phyloP scores from a whole-genome alignment of 139 green algal genomes.

The Nannochloris sp. region DNA sequence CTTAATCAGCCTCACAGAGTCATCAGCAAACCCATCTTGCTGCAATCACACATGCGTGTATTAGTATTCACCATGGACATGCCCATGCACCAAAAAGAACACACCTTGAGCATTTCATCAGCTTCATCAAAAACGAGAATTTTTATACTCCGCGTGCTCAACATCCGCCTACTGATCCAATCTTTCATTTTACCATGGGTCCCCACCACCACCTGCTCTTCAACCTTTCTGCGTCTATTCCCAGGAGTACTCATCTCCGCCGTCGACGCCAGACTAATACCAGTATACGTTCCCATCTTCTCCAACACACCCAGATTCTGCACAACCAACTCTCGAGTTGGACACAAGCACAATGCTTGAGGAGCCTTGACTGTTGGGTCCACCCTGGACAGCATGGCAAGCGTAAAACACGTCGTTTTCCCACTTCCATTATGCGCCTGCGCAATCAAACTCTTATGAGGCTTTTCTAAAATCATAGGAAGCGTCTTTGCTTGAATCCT shows the following conservation, averaged over 20 bases:
- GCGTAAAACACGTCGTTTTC: constrained; percentile 98
- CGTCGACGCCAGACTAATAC: constrained; percentile 49
- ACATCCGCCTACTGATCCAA: constrained; percentile 71
- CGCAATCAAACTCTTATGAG: constrained; percentile 81
- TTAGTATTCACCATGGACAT: not conserved
- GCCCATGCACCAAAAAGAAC: not conserved
- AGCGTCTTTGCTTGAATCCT: constrained; percentile 82
- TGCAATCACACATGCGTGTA: constrained; percentile 2
- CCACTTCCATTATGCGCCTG: constrained; percentile 94
- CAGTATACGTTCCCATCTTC: constrained; percentile 81
- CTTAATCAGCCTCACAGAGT: constrained; percentile 66
- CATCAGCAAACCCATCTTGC: constrained; percentile 81
- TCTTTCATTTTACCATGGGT: constrained; percentile 90
- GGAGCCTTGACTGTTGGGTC: constrained; percentile 55
- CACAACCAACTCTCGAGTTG: constrained; percentile 91
- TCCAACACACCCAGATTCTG: constrained; percentile 86
- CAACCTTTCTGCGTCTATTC: constrained; percentile 12
- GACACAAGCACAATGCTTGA: constrained; percentile 95
- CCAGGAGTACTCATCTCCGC: constrained; percentile 13
- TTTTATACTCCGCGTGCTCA: constrained; percentile 55
- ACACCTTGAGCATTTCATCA: constrained; percentile 87
- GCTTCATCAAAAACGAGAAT: constrained; percentile 99
- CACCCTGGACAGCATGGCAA: constrained; percentile 93
- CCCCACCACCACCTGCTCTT: constrained; percentile 68
- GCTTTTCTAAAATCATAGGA: constrained; percentile 91